These are phyloP conservation scores for Calonectria leucothoes DNA, from an alignment of 2,329 filamentous ascomycete species.

Conservation along the genomic window DNA sequence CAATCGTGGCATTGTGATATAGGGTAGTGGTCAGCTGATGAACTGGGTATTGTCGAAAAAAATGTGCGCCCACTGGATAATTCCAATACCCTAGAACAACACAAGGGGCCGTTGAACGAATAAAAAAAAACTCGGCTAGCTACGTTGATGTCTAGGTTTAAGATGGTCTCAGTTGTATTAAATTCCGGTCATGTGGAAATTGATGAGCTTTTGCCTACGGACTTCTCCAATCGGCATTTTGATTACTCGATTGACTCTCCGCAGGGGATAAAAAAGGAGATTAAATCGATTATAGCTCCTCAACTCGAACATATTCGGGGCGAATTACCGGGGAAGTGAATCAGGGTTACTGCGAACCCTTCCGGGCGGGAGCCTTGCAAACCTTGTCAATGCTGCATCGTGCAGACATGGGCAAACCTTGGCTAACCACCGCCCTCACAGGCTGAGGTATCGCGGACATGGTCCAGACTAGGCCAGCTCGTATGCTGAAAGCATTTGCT, in stretches of 20 bases:
- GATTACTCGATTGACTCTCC: background rate
- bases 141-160: background rate
- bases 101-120: background rate
- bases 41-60: background rate
- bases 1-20: too few relatives aligned
- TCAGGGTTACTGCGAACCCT: background rate
- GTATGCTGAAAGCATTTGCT: background rate
- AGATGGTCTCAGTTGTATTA: background rate
- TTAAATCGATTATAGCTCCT: background rate
- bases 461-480: background rate
- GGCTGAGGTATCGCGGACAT: background rate
- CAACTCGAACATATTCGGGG: background rate
- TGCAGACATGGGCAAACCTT: background rate
- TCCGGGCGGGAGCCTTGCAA: conserved; percentile 3
- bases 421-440: background rate
- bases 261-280: background rate
- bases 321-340: background rate
- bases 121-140: background rate
- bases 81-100: background rate
- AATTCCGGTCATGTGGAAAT: conserved; percentile 6
- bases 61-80: background rate
- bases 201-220: background rate
- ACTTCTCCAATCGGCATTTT: conserved; percentile 3
- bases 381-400: background rate
- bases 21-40: background rate